Conservation (phyloP, 202 grass and related monocot species). For the Alloteropsis angusta region DNA sequence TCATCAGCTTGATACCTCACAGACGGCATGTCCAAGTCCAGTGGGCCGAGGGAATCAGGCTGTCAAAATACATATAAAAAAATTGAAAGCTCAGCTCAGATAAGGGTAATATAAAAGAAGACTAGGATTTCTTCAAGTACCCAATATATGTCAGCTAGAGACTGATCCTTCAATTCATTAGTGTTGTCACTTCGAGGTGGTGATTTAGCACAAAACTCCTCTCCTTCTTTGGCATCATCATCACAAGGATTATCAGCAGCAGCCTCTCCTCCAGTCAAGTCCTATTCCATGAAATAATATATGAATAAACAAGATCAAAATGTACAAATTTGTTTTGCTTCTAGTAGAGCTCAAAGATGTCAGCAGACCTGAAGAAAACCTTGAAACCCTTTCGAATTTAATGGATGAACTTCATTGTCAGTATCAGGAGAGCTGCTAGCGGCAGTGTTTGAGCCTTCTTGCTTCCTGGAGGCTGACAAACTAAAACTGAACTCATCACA, state of each 20-base stretch:
- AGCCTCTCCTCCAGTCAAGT: slow-evolving; percentile 28
- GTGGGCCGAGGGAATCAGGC: slow-evolving; percentile 86
- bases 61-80: slow-evolving; percentile 33
- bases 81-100: not conserved
- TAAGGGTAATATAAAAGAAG: not conserved
- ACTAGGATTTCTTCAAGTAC: slow-evolving; percentile 25
- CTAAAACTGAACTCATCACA: slow-evolving; percentile 83
- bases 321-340: slow-evolving; percentile 2
- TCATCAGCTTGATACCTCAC: slow-evolving; percentile 54
- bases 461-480: slow-evolving; percentile 23
- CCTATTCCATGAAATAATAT: slow-evolving; percentile 21
- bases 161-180: slow-evolving; percentile 24
- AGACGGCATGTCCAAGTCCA: slow-evolving; percentile 65
- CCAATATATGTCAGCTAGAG: slow-evolving; percentile 50
- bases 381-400: slow-evolving; percentile 42
- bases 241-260: slow-evolving; percentile 26
- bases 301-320: slow-evolving; percentile 23
- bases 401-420: slow-evolving; percentile 28
- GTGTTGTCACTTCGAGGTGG: slow-evolving; percentile 4
- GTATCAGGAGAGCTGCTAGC: slow-evolving; percentile 25
- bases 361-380: slow-evolving; percentile 69
- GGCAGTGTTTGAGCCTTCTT: slow-evolving; percentile 38
- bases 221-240: slow-evolving; percentile 8
- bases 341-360: slow-evolving; percentile 3
- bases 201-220: slow-evolving; percentile 22